Evolutionary conservation across 1,284 basidiomycete species (phyloP).

Genomic region (Sphagnurus paluster): DNA sequence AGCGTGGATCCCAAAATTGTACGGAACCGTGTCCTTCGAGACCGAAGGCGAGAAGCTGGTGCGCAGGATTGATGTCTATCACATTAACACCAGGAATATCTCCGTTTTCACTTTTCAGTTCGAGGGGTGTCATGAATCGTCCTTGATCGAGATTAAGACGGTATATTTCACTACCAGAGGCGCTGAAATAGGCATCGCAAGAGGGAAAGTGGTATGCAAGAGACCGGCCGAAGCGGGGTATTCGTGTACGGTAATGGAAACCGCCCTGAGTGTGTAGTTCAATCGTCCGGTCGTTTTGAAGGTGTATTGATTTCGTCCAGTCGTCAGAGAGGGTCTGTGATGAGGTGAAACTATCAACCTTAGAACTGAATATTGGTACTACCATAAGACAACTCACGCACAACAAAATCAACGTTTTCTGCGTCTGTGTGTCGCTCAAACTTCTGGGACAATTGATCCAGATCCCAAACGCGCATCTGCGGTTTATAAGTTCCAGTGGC

Average conservation of each 20-base stretch:
- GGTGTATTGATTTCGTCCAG: conserved; percentile 98
- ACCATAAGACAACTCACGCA: conserved; percentile 61
- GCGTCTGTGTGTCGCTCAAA: conserved; percentile 96
- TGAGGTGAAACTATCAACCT: background rate
- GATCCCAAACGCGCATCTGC: conserved; percentile 94
- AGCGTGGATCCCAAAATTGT: conserved; percentile 96
- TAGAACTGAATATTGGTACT: background rate
- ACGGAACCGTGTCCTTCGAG: conserved; percentile 83
- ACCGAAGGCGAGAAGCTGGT: conserved; percentile 90
- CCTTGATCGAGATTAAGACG: conserved; percentile 96
- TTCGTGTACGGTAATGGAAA: conserved; percentile 88
- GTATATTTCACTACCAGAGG: conserved; percentile 85
- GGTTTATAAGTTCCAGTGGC: conserved; percentile 99
- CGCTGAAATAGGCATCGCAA: conserved; percentile 78
- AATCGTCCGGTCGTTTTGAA: conserved; percentile 94
- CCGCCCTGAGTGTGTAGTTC: conserved; percentile 95
- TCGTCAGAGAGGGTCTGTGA: conserved; percentile 91
- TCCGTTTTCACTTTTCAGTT: conserved; percentile 53
- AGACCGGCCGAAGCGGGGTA: conserved; percentile 92
- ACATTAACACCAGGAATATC: conserved; percentile 84
- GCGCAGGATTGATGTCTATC: conserved; percentile 92
- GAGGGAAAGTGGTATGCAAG: conserved; percentile 89
- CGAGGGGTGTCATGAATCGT: conserved; percentile 83
- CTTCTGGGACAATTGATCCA: conserved; percentile 91
- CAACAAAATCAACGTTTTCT: conserved; percentile 97